Evolutionary conservation across 2,329 filamentous ascomycete species (phyloP), one percentile per base, ranked within the genome.

Genomic region (Intubia oerlemansii): DNA sequence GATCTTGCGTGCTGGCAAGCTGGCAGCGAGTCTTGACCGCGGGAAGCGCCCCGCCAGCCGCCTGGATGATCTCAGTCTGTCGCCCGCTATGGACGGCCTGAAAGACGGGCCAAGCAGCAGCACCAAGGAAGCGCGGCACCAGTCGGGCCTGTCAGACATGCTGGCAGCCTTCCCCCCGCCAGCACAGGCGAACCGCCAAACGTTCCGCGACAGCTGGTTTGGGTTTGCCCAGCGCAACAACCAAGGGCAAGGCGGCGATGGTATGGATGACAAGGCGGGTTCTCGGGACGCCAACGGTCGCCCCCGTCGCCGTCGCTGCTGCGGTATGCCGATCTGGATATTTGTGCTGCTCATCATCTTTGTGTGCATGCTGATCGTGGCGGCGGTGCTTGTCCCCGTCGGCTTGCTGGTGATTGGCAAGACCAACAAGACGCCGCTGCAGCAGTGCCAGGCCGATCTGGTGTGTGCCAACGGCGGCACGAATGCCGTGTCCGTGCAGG

Each of bases 11-110:
- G 88, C 88, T 9, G 95, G 85, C 1, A 70, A 69, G 38, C 56
- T 95, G 21, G 85, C 84, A 11, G 68, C 79, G 0, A 82, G 91
- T 50, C 71, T 98, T 33, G 85, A 95, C 42, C 72, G 72, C 38
- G 85, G 85, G 10, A 73, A 56, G 37, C 54, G 68, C 38, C 68
- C 68, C 17, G 65, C 55, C 14, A 74, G 68, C 41, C 57, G 61
- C 11, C 51, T 68, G 27, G 59, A 65, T 24, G 58, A 62, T 13
- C 43, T 69, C 10, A 51, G 52, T 23, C 57, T 61, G 35, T 67
- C 58, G 33, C 52, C 57, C 2, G 49, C 53, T 13, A 56, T 30
- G 26, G 32, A 18, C n/a, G 29, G 16, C 7, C 18, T 19, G 18
- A 10, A 6, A 19, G 7, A 19, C 18, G 18, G 7, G 7, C 18